Base-by-base conservation (phyloP, 176 grass and related monocot species). In the Aegilops speltoides region DNA sequence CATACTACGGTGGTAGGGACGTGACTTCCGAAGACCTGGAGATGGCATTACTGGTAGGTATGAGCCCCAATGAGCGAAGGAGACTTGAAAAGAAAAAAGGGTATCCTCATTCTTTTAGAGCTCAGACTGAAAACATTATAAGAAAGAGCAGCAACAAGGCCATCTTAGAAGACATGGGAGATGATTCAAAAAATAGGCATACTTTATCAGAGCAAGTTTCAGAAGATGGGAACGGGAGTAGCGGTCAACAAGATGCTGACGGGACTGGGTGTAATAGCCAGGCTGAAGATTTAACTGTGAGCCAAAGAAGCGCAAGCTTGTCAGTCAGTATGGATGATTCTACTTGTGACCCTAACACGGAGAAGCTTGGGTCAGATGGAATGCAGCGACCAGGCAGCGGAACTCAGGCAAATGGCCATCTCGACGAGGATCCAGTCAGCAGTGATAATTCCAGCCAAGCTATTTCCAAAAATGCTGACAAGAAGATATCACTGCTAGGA, bases 1-100 rank as follows among this genome's bases (percentile, higher is more conserved):
- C 90, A 75, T 96, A 98, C 61, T 98, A 93, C 77, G 97, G 97
- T 26, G 92, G 94, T 79, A 92, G 90, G 77, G 94, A 96, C 26
- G 84, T 94, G 68, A 92, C 90, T 88, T 60, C 76, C 38, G 82
- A 94, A 92, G 88, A 98, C 82, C 82, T 98, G 8, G 91, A 96
- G 95, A 81, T 89, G 88, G 90, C 94, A 69, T 94, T 94, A 86
- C 90, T 91, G 79, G 88, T 98, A 60, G 97, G 94, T 48, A 94
- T 93, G 92, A 96, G 90, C 77, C 94, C 94, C 14, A 87, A 94
- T 69, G 97, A 98, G 84, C 88, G 86, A 85, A 96, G 90, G 82
- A 81, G 88, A 15, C 79, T 91, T 56, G 79, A 88, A 87, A 98
- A 98, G 88, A 98, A 98, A 80, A 96, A 92, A 24, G 92, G 87